Evolutionary conservation across 2,329 filamentous ascomycete genomes (phyloP).

Genomic region (Remersonia thermophila): DNA sequence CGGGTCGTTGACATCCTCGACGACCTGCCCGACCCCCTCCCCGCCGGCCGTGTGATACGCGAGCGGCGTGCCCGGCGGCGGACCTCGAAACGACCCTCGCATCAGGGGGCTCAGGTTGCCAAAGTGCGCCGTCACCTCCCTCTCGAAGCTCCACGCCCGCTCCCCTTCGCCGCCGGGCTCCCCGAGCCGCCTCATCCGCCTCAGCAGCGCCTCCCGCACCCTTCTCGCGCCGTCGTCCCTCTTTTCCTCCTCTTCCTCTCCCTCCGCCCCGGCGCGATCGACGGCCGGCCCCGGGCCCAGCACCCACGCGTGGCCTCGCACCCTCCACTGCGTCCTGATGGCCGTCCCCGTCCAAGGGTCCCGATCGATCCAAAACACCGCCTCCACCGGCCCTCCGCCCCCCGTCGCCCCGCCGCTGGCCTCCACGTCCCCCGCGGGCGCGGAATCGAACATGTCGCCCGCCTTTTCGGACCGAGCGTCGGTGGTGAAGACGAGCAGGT

Average conservation of each 20-base stretch:
- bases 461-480: conserved; percentile 82
- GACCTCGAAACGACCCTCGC: conserved; percentile 63
- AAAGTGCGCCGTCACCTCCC: conserved; percentile 76
- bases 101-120: conserved; percentile 75
- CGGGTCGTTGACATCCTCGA: conserved; percentile 57
- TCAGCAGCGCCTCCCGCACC: conserved; percentile 42
- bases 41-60: conserved; percentile 34
- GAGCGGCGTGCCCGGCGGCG: conserved; percentile 53
- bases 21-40: conserved; percentile 41
- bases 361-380: conserved; percentile 63
- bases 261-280: too few species aligned
- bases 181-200: conserved; percentile 46
- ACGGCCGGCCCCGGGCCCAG: conserved; percentile 46
- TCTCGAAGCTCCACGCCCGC: conserved; percentile 60
- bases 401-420: conserved; percentile 42
- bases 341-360: conserved; percentile 17
- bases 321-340: conserved; percentile 67
- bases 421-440: conserved; percentile 26
- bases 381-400: conserved; percentile 64
- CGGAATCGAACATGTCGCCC: conserved; percentile 27
- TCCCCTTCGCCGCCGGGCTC: conserved; percentile 19
- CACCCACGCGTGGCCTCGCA: conserved; percentile 65
- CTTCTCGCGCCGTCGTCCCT: conserved; percentile 43
- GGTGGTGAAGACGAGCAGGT: conserved; percentile 73
- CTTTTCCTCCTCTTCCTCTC: conserved; percentile 27